A percentile compares a stretch with the other conserved stretches of the same genome.
phyloP scores from a whole-genome alignment of 2,329 filamentous ascomycete species.

The Ophiosphaerella herpotricha region DNA sequence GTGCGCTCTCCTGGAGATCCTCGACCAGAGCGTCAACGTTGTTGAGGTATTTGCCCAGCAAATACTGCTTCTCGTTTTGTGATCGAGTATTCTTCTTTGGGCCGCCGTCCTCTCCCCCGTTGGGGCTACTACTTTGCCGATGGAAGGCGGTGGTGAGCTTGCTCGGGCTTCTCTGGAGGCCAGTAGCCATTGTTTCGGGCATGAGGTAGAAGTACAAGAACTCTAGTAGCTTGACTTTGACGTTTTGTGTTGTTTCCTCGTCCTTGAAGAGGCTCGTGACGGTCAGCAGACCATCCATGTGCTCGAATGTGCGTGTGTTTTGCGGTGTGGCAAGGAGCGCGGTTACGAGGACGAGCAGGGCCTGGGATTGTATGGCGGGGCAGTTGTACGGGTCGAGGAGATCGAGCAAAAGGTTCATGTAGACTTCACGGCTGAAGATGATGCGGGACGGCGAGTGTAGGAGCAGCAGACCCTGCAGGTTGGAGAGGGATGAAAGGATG shows the following conservation, averaged over 20 bases:
- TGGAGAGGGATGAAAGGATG: conserved; percentile 83
- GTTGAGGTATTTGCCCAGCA: conserved; percentile 79
- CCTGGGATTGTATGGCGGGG: conserved; percentile 86
- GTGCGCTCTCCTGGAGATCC: conserved; percentile 78
- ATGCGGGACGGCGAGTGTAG: conserved; percentile 88
- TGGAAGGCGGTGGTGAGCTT: conserved; percentile 41
- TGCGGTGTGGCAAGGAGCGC: conserved; percentile 82
- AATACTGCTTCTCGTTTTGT: conserved; percentile 79
- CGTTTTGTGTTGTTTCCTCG: conserved; percentile 79
- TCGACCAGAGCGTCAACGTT: conserved; percentile 79
- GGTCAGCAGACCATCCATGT: conserved; percentile 86
- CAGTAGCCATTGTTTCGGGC: conserved; percentile 71
- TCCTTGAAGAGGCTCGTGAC: conserved; percentile 93
- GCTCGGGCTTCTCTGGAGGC: conserved; percentile 38
- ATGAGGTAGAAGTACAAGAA: conserved; percentile 99
- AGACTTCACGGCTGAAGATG: conserved; percentile 84
- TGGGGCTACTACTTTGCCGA: conserved; percentile 34
- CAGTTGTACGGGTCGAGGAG: conserved; percentile 90
- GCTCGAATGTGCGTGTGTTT: conserved; percentile 91
- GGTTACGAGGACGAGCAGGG: conserved; percentile 86
- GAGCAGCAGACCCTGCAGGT: conserved; percentile 85
- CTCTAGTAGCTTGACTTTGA: conserved; percentile 95
- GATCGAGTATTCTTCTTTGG: conserved; percentile 55
- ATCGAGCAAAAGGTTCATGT: conserved; percentile 96
- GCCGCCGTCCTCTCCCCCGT: conserved; percentile 34